Percentiles rank a stretch among this genome's conserved stretches.
phyloP scores from a whole-genome alignment of 2,329 filamentous ascomycete species.

The Elsinoe perseae region DNA sequence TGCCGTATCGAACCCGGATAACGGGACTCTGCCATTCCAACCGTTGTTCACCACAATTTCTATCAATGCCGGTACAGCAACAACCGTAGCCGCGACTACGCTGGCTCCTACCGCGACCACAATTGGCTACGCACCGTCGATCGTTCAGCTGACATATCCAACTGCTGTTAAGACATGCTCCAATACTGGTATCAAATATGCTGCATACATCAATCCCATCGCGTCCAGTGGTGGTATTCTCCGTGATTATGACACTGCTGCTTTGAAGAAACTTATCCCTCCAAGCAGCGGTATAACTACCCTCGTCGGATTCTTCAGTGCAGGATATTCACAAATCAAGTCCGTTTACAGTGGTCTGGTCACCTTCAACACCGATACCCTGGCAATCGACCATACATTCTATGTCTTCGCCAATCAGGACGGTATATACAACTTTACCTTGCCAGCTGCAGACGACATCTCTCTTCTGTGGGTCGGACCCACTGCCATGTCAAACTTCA shows the following conservation, averaged over 20 bases:
- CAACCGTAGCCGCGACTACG: background rate
- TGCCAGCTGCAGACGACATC: constrained; percentile 23
- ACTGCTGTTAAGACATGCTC: constrained; percentile 16
- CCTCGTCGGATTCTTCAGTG: constrained; percentile 10
- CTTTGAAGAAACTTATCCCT: constrained; percentile 7
- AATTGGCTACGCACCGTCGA: background rate
- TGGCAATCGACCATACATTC: constrained; percentile 18
- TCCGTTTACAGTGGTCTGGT: constrained; percentile 9
- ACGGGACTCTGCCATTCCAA: background rate
- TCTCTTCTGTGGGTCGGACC: constrained; percentile 24
- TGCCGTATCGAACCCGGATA: constrained; percentile 11
- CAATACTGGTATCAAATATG: constrained; percentile 17
- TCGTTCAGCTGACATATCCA: constrained; percentile 16
- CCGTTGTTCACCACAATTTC: background rate
- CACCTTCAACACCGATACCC: background rate
- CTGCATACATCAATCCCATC: constrained; percentile 14
- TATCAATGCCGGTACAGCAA: background rate
- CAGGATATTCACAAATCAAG: background rate
- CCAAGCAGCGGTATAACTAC: background rate
- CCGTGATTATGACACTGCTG: constrained; percentile 9
- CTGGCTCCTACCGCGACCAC: background rate
- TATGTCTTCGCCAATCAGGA: constrained; percentile 18
- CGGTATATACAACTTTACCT: constrained; percentile 23
- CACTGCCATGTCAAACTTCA: constrained; percentile 23
- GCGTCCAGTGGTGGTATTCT: background rate